Base-by-base conservation (phyloP, 768 basidiomycete species). In the Kwoniella newhampshirensis region DNA sequence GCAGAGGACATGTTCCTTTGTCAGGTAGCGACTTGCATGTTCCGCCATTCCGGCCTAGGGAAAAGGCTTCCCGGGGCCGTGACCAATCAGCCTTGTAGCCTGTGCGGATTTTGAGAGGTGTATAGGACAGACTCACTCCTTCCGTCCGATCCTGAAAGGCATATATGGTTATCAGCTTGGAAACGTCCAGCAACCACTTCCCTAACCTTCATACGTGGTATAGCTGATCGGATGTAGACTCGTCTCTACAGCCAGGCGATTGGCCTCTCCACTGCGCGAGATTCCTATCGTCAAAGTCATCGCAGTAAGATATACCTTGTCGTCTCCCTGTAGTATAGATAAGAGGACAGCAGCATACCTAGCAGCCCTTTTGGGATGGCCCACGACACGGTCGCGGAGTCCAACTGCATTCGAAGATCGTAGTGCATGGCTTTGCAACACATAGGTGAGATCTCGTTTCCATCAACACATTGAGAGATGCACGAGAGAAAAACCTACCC, bases 151-250 rank as follows among this genome's bases (percentile, higher is more conserved):
- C 63, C 63, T 64, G 23, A 2, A 8, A 18, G 27, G 9, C 21
- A 13, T 4, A 51, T 39, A 42, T 6, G n/a, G n/a, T 4, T 42
- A 8, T n/a, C 17, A n/a, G 7, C 6, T n/a, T n/a, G 8, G 41
- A 6, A 23, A 8, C 17, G 6, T 42, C 21, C n/a, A n/a, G 20
- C 52, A 30, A 5, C 26, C 18, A 4, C 6, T 30, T 39, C 39
- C 43, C 66, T 25, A 39, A 68, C 71, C 71, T 57, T 73, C 71
- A 50, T 64, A 59, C n/a, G 53, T 51, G 1, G 68, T 68, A 51
- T 73, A 73, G 57, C 64, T 66, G 35, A 68, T 70, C 4, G 68
- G 68, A 49, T 73, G 71, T 1, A 70, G 35, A 4, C 61, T 68
- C 1, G 71, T 73, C 42, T 73, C 58, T 7, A 73, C 71, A 3